Percentiles rank a stretch among this genome's conserved stretches.
Evolutionary conservation across 1,284 basidiomycete genomes (phyloP).

Genomic region (Cryptococcus sp.): DNA sequence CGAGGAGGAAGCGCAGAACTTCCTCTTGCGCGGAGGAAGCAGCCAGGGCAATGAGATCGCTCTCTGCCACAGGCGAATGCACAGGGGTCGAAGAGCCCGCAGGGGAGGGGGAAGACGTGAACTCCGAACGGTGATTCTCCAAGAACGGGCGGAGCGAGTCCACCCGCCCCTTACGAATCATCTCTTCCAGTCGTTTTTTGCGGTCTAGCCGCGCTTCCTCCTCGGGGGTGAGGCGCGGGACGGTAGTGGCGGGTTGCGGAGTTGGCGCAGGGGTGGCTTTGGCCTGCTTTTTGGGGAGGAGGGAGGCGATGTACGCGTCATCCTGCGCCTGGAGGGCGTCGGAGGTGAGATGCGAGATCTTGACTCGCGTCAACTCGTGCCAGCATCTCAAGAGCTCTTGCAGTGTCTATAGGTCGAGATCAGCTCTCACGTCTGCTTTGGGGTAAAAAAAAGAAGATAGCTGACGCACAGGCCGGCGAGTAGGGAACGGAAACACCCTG

Average conservation of each 20-base stretch:
- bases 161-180: constrained; percentile 78
- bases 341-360: constrained; percentile 80
- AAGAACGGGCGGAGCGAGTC: constrained; percentile 78
- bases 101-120: constrained; percentile 46
- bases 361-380: constrained; percentile 78
- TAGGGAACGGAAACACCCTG: constrained; percentile 88
- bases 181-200: constrained; percentile 77
- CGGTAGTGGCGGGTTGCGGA: constrained; percentile 51
- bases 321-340: constrained; percentile 79
- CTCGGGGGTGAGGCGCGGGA: constrained; percentile 66
- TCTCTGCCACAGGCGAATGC: constrained; percentile 50
- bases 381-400: constrained; percentile 85
- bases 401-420: constrained; percentile 62
- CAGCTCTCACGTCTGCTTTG: background rate
- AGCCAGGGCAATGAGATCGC: constrained; percentile 70
- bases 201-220: constrained; percentile 72
- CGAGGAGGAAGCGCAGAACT: constrained; percentile 71
- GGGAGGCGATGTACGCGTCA: constrained; percentile 76
- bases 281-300: constrained; percentile 60
- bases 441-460: background rate
- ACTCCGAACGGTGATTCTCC: constrained; percentile 63
- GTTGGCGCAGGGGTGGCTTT: constrained; percentile 46
- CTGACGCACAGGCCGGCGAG: constrained; percentile 73
- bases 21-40: constrained; percentile 71
- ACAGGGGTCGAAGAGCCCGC: background rate